A percentile compares a stretch with the other conserved stretches of the same genome.
These are phyloP conservation scores for Rhodofomes roseus DNA, from an alignment of 1,284 basidiomycete genomes.

Conservation along the genomic window DNA sequence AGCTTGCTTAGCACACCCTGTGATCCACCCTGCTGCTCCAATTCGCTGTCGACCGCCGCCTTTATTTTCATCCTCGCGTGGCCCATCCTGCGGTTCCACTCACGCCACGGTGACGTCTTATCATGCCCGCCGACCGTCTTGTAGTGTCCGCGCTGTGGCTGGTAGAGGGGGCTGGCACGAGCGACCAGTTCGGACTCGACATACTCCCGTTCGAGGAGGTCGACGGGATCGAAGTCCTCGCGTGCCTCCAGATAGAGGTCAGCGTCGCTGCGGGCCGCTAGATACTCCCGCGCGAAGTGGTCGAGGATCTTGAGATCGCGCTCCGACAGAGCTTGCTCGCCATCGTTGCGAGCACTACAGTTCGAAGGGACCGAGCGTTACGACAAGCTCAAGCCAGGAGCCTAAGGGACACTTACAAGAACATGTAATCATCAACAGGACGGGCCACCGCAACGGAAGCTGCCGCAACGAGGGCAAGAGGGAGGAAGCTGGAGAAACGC, in stretches of 20 bases:
- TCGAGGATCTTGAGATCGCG: neutral
- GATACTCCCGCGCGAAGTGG: neutral
- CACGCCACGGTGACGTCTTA: neutral
- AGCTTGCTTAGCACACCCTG: neutral
- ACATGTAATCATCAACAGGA: neutral
- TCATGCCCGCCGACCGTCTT: neutral
- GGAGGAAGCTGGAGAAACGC: neutral
- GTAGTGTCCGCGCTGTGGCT: neutral
- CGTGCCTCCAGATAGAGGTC: neutral
- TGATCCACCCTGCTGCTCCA: no score
- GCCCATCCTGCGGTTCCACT: neutral
- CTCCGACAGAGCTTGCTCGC: neutral
- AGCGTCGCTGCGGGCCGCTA: neutral
- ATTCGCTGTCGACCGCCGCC: neutral
- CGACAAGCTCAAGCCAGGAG: neutral
- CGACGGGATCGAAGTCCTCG: neutral
- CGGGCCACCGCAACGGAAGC: neutral
- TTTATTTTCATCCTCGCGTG: no score
- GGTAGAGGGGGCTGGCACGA: neutral
- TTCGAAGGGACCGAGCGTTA: neutral
- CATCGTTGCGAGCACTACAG: neutral
- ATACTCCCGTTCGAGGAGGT: neutral
- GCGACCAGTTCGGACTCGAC: neutral
- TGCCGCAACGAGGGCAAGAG: neutral
- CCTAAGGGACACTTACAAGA: neutral